Evolutionary conservation across 164 flowering plant genomes (phyloP).

Genomic region (Dillenia turbinata): DNA sequence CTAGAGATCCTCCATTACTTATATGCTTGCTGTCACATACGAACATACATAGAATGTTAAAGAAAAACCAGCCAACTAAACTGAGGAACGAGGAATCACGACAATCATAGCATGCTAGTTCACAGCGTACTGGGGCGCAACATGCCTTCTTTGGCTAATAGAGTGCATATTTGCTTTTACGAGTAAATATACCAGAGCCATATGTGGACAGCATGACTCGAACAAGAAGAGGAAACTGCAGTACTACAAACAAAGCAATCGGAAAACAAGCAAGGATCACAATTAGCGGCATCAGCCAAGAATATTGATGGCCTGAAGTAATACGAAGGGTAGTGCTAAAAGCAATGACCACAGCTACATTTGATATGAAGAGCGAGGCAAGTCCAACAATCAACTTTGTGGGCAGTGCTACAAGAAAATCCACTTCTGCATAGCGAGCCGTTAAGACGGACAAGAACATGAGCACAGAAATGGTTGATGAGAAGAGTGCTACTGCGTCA

Average conservation of each 20-base stretch:
- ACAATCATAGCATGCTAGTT: too few relatives aligned
- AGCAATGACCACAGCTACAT: conserved; percentile 2
- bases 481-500: conserved; percentile 10
- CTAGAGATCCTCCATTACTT: too few relatives aligned
- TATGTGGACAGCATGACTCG: conserved; percentile 5
- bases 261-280: background rate
- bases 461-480: background rate
- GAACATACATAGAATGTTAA: too few relatives aligned
- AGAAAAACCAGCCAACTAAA: too few relatives aligned
- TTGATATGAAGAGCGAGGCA: conserved; percentile 7
- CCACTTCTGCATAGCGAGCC: conserved; percentile 7
- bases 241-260: background rate
- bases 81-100: too few relatives aligned
- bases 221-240: conserved; percentile 9
- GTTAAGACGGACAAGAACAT: conserved; percentile 10
- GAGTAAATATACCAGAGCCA: background rate
- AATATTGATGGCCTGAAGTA: background rate
- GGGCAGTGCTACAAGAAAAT: conserved; percentile 4
- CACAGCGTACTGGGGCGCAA: too few relatives aligned
- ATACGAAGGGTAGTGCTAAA: conserved; percentile 1
- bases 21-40: too few relatives aligned
- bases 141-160: too few relatives aligned
- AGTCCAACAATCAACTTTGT: conserved; percentile 8
- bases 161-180: too few relatives aligned
- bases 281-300: background rate